A percentile compares a stretch with the other conserved stretches of the same genome.
phyloP scores from a whole-genome alignment of 257 asterid genomes.

The Nicotiana attenuata region DNA sequence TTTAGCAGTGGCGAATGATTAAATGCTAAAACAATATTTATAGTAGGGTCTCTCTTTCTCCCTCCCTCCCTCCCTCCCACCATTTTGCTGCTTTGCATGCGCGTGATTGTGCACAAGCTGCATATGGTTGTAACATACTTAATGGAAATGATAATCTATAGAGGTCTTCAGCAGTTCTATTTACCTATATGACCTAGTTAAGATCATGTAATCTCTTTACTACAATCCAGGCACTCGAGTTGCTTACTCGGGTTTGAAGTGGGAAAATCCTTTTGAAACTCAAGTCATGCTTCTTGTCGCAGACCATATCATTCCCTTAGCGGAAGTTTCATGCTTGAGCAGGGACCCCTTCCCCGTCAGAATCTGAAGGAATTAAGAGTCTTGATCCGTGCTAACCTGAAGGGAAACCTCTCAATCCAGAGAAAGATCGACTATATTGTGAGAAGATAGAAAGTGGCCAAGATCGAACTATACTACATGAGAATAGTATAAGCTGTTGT shows the following conservation, averaged over 20 bases:
- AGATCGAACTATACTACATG: not conserved
- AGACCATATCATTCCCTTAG: not conserved
- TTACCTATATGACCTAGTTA: not conserved
- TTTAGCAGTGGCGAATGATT: not conserved
- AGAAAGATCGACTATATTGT: not conserved
- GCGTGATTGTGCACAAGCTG: too few species aligned
- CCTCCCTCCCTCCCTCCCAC: not conserved
- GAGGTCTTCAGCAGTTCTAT: not conserved
- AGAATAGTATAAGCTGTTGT: not conserved
- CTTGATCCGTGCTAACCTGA: not conserved
- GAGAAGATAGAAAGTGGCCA: not conserved
- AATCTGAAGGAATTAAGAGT: not conserved
- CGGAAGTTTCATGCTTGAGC: not conserved
- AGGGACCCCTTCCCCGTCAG: not conserved
- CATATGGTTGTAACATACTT: too few species aligned
- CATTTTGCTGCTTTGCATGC: too few species aligned
- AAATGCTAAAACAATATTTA: not conserved
- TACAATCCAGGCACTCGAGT: not conserved
- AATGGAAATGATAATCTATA: not conserved
- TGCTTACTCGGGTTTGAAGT: not conserved
- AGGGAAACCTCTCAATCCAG: not conserved
- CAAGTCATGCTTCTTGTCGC: not conserved
- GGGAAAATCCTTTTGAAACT: not conserved
- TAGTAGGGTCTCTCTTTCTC: not conserved
- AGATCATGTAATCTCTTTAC: not conserved